These are phyloP conservation scores for Rhodotorula diobovata DNA, from an alignment of 768 basidiomycete species.

Conservation along the genomic window DNA sequence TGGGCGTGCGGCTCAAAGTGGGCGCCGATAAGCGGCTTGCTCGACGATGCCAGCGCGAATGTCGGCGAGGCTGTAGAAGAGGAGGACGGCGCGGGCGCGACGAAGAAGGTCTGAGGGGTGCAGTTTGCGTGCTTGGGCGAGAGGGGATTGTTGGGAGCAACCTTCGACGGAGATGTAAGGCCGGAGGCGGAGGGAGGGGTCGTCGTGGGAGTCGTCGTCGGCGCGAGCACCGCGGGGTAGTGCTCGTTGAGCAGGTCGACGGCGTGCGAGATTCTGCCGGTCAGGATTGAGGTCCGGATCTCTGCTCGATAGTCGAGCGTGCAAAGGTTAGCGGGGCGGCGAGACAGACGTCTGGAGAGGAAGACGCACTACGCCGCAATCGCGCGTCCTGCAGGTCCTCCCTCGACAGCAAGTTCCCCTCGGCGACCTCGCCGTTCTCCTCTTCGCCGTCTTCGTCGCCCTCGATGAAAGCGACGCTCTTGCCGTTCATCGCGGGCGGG, in stretches of 20 bases:
- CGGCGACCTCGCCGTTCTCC: background rate
- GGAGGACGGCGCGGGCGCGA: conserved; percentile 1
- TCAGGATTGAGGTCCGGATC: conserved; percentile 65
- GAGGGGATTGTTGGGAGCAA: background rate
- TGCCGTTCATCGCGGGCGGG: background rate
- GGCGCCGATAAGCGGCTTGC: conserved; percentile 17
- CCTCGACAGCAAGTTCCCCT: background rate
- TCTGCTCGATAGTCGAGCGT: conserved; percentile 51
- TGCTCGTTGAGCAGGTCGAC: conserved; percentile 62
- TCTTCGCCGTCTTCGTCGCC: conserved; percentile 1
- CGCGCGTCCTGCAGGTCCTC: conserved; percentile 7
- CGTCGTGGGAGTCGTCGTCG: background rate
- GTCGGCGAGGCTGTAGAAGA: background rate
- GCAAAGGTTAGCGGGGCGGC: no score
- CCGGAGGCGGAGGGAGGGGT: background rate
- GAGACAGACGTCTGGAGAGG: background rate
- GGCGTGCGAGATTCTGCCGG: conserved; percentile 70
- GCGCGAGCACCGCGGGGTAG: conserved; percentile 68
- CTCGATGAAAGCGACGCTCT: conserved; percentile 6
- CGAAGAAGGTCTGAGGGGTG: conserved; percentile 22
- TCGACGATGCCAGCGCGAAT: background rate
- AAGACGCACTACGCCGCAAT: conserved; percentile 13
- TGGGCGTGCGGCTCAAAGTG: conserved; percentile 41
- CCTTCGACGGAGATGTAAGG: background rate
- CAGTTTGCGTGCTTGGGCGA: conserved; percentile 4